Evolutionary conservation across 345 rosid species (phyloP).

Genomic region (Gossypium thurberi): DNA sequence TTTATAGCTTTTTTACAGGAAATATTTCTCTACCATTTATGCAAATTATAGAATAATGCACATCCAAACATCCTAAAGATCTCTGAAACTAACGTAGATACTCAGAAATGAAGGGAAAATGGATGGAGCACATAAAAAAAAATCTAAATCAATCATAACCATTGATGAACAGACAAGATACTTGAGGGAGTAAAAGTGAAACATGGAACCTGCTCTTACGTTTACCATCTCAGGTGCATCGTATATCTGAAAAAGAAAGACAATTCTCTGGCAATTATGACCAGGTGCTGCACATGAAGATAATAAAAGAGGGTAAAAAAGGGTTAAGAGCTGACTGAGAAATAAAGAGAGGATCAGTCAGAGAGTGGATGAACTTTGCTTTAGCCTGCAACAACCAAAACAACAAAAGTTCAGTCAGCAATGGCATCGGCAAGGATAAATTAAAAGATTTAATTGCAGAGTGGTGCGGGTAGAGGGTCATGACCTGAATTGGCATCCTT

Average conservation of each 20-base stretch:
- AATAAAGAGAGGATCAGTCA: conserved; percentile 21
- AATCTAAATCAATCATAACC: neutral
- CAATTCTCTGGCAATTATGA: conserved; percentile 33
- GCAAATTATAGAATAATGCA: neutral
- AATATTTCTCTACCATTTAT: conserved; percentile 3
- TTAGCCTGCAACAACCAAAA: conserved; percentile 20
- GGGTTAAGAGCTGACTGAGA: conserved; percentile 13
- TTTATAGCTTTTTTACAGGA: conserved; percentile 16
- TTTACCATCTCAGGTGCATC: conserved; percentile 73
- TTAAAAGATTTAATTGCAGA: conserved; percentile 38
- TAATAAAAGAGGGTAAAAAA: conserved; percentile 11
- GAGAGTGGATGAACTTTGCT: conserved; percentile 16
- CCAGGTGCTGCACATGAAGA: conserved; percentile 54
- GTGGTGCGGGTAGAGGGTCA: conserved; percentile 55
- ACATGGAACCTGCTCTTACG: conserved; percentile 22
- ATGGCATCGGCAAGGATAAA: neutral
- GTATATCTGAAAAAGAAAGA: conserved; percentile 25
- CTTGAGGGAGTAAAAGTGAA: conserved; percentile 8
- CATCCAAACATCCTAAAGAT: conserved; percentile 15
- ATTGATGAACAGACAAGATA: conserved; percentile 19
- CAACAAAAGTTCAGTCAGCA: conserved; percentile 16
- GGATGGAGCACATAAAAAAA: neutral
- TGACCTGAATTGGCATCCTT: conserved; percentile 57
- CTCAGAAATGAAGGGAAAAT: conserved; percentile 1
- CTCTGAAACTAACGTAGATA: conserved; percentile 3